These are phyloP conservation scores for Termitomyces bulborhizus DNA, from an alignment of 768 basidiomycete species.

Conservation along the genomic window DNA sequence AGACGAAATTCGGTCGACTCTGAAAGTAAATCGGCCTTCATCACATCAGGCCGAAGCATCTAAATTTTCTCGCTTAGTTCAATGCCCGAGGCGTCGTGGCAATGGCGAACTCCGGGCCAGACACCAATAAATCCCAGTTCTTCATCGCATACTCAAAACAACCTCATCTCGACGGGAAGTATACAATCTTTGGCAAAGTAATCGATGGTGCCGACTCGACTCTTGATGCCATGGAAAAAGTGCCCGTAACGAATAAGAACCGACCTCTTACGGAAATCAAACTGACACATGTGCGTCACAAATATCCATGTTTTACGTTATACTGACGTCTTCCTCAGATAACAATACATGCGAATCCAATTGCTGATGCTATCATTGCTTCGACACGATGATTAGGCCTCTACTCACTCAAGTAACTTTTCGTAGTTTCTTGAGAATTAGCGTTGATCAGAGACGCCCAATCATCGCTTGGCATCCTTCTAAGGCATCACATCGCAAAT, in stretches of 20 bases:
- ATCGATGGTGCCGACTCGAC: conserved; percentile 96
- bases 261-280: conserved; percentile 83
- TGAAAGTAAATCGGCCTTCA: conserved; percentile 58
- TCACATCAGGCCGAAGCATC: conserved; percentile 13
- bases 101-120: conserved; percentile 96
- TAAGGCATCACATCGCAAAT: background rate
- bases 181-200: conserved; percentile 95
- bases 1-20: conserved; percentile 90
- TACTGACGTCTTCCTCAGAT: conserved; percentile 35
- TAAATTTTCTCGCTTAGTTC: conserved; percentile 52
- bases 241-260: conserved; percentile 88
- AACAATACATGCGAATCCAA: conserved; percentile 91
- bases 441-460: background rate
- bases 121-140: conserved; percentile 90
- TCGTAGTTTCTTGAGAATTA: background rate
- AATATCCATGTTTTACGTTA: background rate
- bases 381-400: conserved; percentile 21
- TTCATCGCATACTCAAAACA: conserved; percentile 92
- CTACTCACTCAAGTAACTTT: background rate
- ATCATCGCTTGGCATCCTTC: background rate
- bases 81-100: conserved; percentile 92
- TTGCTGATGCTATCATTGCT: conserved; percentile 68
- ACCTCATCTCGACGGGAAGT: conserved; percentile 88
- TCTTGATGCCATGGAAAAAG: conserved; percentile 88
- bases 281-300: conserved; percentile 59